These are phyloP conservation scores for Neurospora intermedia DNA, from an alignment of 495 filamentous ascomycete genomes.

Conservation along the genomic window DNA sequence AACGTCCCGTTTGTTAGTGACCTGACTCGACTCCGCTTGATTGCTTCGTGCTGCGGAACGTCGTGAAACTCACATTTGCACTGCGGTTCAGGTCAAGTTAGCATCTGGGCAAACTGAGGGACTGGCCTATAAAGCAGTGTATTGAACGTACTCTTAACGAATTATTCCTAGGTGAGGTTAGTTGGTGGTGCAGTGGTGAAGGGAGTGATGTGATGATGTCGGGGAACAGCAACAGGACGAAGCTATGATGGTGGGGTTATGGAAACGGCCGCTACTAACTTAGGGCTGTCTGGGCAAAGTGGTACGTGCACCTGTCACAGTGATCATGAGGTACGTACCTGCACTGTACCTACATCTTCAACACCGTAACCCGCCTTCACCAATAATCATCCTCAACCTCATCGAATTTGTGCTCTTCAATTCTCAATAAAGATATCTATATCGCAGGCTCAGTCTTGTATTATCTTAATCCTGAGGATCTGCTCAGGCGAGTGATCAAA, in stretches of 20 bases:
- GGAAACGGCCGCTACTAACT: neutral
- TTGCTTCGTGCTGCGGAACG: neutral
- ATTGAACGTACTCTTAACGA: slow-evolving; percentile 29
- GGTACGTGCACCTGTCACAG: neutral
- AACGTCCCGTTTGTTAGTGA: slow-evolving; percentile 27
- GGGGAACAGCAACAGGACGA: slow-evolving; percentile 6
- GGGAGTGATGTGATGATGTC: slow-evolving; percentile 15
- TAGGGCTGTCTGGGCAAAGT: neutral
- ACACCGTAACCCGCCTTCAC: neutral
- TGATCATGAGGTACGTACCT: neutral
- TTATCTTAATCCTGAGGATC: neutral
- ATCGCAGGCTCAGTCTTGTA: neutral
- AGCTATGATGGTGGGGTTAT: slow-evolving; percentile 20
- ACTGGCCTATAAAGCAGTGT: neutral
- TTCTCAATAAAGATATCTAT: neutral
- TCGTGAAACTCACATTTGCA: slow-evolving; percentile 61
- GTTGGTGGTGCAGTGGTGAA: slow-evolving; percentile 2
- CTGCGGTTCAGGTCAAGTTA: slow-evolving; percentile 33
- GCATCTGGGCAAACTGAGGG: neutral
- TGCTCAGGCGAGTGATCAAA: neutral
- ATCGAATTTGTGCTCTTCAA: neutral
- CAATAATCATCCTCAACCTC: neutral
- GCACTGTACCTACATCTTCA: neutral
- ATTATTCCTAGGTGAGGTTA: slow-evolving; percentile 16
- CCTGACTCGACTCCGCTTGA: slow-evolving; percentile 6